Percentiles rank a stretch among this genome's conserved stretches.
Conservation (phyloP, 139 green algal species). For the Bryopsis sp. region DNA sequence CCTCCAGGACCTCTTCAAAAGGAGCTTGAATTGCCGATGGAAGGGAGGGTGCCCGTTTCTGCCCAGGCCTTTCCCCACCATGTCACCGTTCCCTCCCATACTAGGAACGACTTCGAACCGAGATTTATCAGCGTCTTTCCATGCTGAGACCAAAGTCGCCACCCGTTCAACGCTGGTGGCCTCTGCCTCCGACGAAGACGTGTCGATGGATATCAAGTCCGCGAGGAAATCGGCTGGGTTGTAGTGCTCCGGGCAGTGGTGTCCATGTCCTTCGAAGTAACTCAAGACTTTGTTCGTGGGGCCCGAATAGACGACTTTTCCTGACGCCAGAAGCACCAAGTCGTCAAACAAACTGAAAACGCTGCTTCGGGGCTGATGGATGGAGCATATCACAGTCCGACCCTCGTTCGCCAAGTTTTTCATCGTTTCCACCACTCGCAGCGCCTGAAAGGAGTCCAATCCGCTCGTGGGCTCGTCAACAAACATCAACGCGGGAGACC, state of each 20-base stretch:
- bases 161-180: slow-evolving; percentile 36
- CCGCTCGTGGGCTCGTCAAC: slow-evolving; percentile 84
- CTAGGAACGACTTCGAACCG: background rate
- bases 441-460: slow-evolving; percentile 64
- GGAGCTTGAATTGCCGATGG: too few relatives aligned
- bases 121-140: background rate
- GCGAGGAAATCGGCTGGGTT: slow-evolving; percentile 85
- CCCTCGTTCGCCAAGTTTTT: slow-evolving; percentile 50
- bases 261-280: slow-evolving; percentile 62
- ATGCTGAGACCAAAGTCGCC: slow-evolving; percentile 25
- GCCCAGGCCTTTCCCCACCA: too few relatives aligned
- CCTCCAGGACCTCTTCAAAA: slow-evolving; percentile 46
- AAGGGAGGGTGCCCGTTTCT: too few relatives aligned
- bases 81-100: too few relatives aligned
- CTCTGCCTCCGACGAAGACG: slow-evolving; percentile 42
- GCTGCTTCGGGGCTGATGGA: slow-evolving; percentile 76
- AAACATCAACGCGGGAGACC: slow-evolving; percentile 54
- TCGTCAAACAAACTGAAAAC: slow-evolving; percentile 91
- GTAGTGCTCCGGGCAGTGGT: slow-evolving; percentile 62
- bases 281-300: slow-evolving; percentile 31
- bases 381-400: slow-evolving; percentile 62
- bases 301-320: slow-evolving; percentile 48
- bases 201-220: slow-evolving; percentile 81
- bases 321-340: slow-evolving; percentile 67
- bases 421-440: slow-evolving; percentile 62